phyloP scores from a whole-genome alignment of 768 basidiomycete species.

The Agaricus blazei region DNA sequence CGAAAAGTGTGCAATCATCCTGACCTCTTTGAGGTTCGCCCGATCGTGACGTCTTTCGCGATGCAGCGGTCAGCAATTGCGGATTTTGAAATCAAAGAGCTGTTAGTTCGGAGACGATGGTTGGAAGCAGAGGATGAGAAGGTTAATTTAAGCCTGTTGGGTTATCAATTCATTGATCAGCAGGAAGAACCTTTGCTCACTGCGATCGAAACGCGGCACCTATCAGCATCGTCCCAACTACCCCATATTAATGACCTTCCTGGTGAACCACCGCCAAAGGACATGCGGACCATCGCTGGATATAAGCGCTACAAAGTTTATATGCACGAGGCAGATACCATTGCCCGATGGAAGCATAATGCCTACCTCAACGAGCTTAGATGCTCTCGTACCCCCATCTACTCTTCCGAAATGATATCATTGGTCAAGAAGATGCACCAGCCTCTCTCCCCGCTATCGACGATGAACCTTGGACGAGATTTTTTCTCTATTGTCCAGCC shows the following conservation, averaged over 20 bases:
- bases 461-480: conserved; percentile 28
- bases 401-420: conserved; percentile 41
- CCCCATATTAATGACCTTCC: conserved; percentile 49
- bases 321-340: conserved; percentile 41
- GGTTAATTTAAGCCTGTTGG: conserved; percentile 59
- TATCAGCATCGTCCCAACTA: conserved; percentile 56
- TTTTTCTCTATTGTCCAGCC: conserved; percentile 39
- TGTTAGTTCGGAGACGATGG: conserved; percentile 76
- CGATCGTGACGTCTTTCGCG: conserved; percentile 72
- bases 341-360: conserved; percentile 65
- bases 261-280: conserved; percentile 65
- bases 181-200: conserved; percentile 51
- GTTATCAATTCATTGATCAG: conserved; percentile 54
- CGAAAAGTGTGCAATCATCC: conserved; percentile 97
- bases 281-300: conserved; percentile 71
- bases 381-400: conserved; percentile 47
- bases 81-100: conserved; percentile 81
- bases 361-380: conserved; percentile 71
- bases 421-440: conserved; percentile 31
- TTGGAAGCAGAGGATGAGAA: conserved; percentile 48
- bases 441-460: conserved; percentile 49
- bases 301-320: conserved; percentile 53
- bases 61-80: conserved; percentile 72
- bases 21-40: conserved; percentile 85
- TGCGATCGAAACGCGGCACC: conserved; percentile 44